Percentiles rank a stretch among this genome's conserved stretches.
phyloP scores from a whole-genome alignment of 2,329 filamentous ascomycete genomes.

The Aspergillus sp. region DNA sequence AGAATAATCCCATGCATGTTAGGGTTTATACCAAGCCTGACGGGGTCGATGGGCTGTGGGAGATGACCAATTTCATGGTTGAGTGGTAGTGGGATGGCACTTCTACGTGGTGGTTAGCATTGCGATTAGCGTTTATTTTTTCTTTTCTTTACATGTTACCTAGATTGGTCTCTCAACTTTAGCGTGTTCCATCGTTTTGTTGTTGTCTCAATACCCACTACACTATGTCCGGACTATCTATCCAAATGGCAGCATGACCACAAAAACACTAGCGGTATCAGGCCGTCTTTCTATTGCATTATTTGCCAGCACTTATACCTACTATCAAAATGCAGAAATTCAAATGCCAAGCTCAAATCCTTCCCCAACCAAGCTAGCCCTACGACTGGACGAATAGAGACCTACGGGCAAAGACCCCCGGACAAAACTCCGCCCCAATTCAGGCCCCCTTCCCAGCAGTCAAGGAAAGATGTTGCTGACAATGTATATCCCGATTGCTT shows the following conservation, averaged over 20 bases:
- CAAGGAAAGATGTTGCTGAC: neutral
- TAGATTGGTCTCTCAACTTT: neutral
- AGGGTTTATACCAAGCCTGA: neutral
- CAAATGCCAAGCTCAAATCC: too few relatives aligned
- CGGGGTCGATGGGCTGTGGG: constrained; percentile 1
- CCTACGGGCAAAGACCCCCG: neutral
- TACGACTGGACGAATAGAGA: neutral
- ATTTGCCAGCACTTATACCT: too few relatives aligned
- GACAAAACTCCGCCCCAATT: neutral
- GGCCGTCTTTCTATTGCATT: too few relatives aligned
- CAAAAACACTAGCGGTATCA: too few relatives aligned
- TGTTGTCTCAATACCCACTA: neutral
- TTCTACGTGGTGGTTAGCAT: neutral
- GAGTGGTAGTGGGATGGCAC: neutral
- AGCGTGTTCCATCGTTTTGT: neutral
- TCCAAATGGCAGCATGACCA: too few relatives aligned
- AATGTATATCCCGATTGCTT: neutral
- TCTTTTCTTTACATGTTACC: neutral
- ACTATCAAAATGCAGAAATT: too few relatives aligned
- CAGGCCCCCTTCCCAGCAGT: too few relatives aligned
- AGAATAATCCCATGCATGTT: neutral
- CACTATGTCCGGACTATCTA: neutral
- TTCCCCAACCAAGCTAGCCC: neutral
- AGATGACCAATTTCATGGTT: neutral
- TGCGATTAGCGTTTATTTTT: neutral